A percentile compares a stretch with the other conserved stretches of the same genome.
These are phyloP conservation scores for Diddensiella caesifluorescens DNA, from an alignment of 805 yeast genomes.

Conservation along the genomic window DNA sequence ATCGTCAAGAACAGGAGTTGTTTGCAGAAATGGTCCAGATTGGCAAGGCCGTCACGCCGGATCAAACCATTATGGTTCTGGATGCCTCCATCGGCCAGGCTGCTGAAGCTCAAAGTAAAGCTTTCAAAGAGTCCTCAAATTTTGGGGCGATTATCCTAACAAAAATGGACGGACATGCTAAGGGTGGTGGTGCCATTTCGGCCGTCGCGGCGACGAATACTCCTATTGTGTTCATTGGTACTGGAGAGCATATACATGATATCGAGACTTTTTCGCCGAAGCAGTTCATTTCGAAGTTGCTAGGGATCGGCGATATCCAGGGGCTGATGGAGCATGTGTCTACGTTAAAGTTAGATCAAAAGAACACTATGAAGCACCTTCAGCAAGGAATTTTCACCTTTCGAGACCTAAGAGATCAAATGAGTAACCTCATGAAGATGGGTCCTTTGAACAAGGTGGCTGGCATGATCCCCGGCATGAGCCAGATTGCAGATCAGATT, in stretches of 20 bases:
- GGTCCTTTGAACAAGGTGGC: constrained; percentile 95
- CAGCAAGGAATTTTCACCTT: constrained; percentile 93
- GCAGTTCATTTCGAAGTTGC: constrained; percentile 80
- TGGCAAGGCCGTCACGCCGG: constrained; percentile 80
- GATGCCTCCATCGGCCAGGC: constrained; percentile 99
- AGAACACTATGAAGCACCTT: constrained; percentile 79
- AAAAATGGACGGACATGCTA: constrained; percentile 98
- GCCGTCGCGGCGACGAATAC: constrained; percentile 97
- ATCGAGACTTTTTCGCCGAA: constrained; percentile 87
- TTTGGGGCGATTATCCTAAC: constrained; percentile 94
- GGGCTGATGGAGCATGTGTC: constrained; percentile 92
- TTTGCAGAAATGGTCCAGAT: constrained; percentile 95
- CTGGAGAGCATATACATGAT: constrained; percentile 95
- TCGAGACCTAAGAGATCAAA: constrained; percentile 86
- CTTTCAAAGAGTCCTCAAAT: constrained; percentile 87
- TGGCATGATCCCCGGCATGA: constrained; percentile 89
- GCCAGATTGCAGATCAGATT: constrained; percentile 74
- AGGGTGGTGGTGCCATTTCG: constrained; percentile 98
- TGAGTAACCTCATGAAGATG: constrained; percentile 93
- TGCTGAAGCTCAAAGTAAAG: constrained; percentile 90
- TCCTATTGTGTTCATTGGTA: constrained; percentile 93
- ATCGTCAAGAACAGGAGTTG: constrained; percentile 86
- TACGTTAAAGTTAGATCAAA: constrained; percentile 79
- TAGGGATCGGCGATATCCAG: constrained; percentile 94
- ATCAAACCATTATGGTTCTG: constrained; percentile 94